These are phyloP conservation scores for Lophium mytilinum DNA, from an alignment of 495 filamentous ascomycete genomes.

Conservation along the genomic window DNA sequence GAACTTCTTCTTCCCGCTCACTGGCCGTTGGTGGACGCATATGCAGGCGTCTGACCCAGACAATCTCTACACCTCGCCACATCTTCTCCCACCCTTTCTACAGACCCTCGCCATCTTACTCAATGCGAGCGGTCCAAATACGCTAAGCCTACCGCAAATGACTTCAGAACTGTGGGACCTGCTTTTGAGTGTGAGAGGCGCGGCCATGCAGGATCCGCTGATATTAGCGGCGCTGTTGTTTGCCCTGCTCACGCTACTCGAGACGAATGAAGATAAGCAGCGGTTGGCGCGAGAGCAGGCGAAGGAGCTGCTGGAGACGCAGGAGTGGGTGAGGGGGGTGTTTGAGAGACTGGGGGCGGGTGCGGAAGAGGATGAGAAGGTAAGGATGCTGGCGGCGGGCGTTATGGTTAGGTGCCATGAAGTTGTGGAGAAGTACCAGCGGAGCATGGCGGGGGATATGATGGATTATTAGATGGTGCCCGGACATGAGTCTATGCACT, in stretches of 20 bases:
- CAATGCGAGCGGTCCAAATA: conserved; percentile 56
- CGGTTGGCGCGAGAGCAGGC: conserved; percentile 50
- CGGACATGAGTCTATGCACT: too few species aligned
- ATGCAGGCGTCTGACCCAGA: conserved; percentile 38
- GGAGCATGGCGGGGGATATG: conserved; percentile 53
- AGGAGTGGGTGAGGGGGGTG: conserved; percentile 62
- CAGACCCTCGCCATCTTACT: conserved; percentile 59
- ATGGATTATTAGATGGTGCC: conserved; percentile 38
- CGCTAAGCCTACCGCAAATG: conserved; percentile 55
- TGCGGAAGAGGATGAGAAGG: conserved; percentile 50
- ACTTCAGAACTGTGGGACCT: conserved; percentile 63
- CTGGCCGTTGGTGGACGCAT: conserved; percentile 42
- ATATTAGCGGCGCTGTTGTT: conserved; percentile 71
- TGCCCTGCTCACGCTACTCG: conserved; percentile 68
- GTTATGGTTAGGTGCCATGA: conserved; percentile 72
- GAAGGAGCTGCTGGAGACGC: conserved; percentile 49
- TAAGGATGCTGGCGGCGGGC: conserved; percentile 69
- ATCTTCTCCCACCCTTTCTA: conserved; percentile 52
- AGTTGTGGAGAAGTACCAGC: conserved; percentile 72
- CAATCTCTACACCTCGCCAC: conserved; percentile 47
- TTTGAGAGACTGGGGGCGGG: conserved; percentile 50
- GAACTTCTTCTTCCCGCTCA: conserved; percentile 75
- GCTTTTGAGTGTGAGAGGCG: conserved; percentile 41
- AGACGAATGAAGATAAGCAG: conserved; percentile 57
- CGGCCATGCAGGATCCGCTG: conserved; percentile 44